Evolutionary conservation across 768 basidiomycete genomes (phyloP), one percentile per base, ranked within the genome.

Genomic region (Symmetrospora coprosmae): DNA sequence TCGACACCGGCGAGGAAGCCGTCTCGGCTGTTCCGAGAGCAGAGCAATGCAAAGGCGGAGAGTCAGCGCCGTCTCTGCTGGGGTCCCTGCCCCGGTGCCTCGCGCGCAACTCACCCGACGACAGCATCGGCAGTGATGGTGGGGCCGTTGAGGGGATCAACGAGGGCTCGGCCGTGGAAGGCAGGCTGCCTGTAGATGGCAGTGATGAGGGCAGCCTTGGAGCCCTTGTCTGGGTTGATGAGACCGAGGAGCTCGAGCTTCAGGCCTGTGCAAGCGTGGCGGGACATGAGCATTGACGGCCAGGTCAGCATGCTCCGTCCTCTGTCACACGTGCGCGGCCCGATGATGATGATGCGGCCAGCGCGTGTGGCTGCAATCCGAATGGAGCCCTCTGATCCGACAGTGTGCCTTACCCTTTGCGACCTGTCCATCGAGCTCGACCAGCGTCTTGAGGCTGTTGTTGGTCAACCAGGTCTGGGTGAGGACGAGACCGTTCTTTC

Each of bases 71-170:
- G 35, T 28, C 5, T 13, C 33, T 21, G 7, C 2, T 25, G 34
- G 1, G 11, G 4, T 6, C 5, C 35, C 6, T 16, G 25, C 16
- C 30, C 14, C 9, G 45, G 25, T 14, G 28, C 13, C 13, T 13
- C 13, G 19, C n/a, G n/a, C n/a, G n/a, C n/a, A n/a, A n/a, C 43
- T 16, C 21, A 46, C 43, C 55, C 49, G 19, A 92, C 71, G 68
- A 92, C 94, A 63, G 87, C 80, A 75, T 99, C 94, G 50, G 90
- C 84, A 66, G 90, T 96, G 80, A 97, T 86, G 51, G 88, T 92
- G 46, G 92, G 92, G 50, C 94, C 94, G 84, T 87, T 92, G 85
- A 94, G 86, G 68, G 94, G 75, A 73, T 99, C 92, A 64, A 97
- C 80, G 71, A 79, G 76, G 63, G 86, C 87, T 62, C 90, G 85